These are phyloP conservation scores for Coemansia sp. DNA, from an alignment of 192 early-diverging fungal genomes.

Conservation along the genomic window DNA sequence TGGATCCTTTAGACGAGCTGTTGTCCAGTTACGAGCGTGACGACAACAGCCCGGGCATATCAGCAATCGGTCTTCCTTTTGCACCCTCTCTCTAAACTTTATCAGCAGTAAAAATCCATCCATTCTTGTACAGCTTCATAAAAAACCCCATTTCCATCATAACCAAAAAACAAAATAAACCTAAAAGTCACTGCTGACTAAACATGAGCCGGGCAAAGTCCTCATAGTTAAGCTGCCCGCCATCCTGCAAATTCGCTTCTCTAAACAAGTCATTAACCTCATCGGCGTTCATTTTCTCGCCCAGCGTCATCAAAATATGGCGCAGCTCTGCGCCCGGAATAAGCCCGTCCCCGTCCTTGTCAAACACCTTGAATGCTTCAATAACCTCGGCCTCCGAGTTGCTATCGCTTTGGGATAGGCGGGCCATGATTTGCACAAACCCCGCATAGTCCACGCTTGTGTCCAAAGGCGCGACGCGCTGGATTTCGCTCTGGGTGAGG, in stretches of 20 bases:
- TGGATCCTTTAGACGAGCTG: slow-evolving; percentile 5
- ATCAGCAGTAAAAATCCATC: neutral
- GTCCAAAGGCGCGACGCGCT: neutral
- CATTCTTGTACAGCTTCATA: neutral
- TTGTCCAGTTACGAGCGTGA: slow-evolving; percentile 15
- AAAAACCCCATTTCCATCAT: neutral
- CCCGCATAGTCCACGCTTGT: slow-evolving; percentile 86
- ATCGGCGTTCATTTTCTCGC: slow-evolving; percentile 70
- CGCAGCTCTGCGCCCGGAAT: slow-evolving; percentile 90
- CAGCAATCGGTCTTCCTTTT: slow-evolving; percentile 5
- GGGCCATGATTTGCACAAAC: slow-evolving; percentile 87
- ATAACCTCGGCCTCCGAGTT: slow-evolving; percentile 85
- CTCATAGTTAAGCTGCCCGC: slow-evolving; percentile 80
- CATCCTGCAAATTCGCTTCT: slow-evolving; percentile 74
- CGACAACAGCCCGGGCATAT: neutral
- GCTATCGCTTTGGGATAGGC: slow-evolving; percentile 69
- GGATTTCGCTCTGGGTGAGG: neutral
- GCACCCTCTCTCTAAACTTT: neutral
- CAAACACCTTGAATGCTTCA: slow-evolving; percentile 89
- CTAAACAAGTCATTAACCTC: slow-evolving; percentile 78
- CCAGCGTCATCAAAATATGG: slow-evolving; percentile 87
- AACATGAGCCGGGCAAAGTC: slow-evolving; percentile 78
- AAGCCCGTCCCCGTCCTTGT: slow-evolving; percentile 88
- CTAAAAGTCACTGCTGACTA: neutral
- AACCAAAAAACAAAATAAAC: neutral